Base-by-base conservation (phyloP, 257 asterid genomes). In the Eucommia ulmoides region DNA sequence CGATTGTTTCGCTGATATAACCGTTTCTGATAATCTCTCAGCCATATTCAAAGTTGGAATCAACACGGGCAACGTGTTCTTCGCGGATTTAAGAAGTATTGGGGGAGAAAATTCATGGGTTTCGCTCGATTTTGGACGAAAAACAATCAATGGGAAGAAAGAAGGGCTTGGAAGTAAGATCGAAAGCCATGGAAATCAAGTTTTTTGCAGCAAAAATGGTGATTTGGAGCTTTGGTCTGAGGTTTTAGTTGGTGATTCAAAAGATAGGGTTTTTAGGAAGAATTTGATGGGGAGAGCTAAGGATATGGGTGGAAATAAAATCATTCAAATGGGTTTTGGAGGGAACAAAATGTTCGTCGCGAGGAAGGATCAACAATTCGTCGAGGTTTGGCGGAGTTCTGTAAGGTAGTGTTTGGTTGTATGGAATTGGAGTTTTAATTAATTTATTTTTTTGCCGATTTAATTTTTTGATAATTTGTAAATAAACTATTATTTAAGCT, bases 1-100 rank as follows among this genome's bases (percentile, higher is more conserved):
- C 1, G 99, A 91, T 71, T 86, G 99, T 60, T 91, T 86, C 26
- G 59, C 99, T 0, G 99, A 91, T 64, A 75, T 87, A 2, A 79
- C 94, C 0, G 78, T 62, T 44, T 81, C 93, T 0, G 69, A 79
- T 52, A 48, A 22, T 18, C 69, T 81, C 1, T 64, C 72, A 0
- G 68, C 74, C 0, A 55, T 91, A 60, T 87, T 86, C 61, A 91
- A 91, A 56, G 81, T 91, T 1, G 99, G 99, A 1, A 73, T 91
- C 35, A 88, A 73, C 53, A 70, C 99, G 0, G 96, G 99, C 0
- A 85, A 83, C 57, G 71, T 91, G 25, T 91, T 64, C 68, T 73
- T 62, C 4, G 67, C 84, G 1, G 97, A 91, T 70, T 63, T 91
- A 74, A 79, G 96, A 60, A 62, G 23, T 12, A 63, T 91, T 55